phyloP scores from a whole-genome alignment of 2,329 filamentous ascomycete genomes.

The Xylariaceae sp. region DNA sequence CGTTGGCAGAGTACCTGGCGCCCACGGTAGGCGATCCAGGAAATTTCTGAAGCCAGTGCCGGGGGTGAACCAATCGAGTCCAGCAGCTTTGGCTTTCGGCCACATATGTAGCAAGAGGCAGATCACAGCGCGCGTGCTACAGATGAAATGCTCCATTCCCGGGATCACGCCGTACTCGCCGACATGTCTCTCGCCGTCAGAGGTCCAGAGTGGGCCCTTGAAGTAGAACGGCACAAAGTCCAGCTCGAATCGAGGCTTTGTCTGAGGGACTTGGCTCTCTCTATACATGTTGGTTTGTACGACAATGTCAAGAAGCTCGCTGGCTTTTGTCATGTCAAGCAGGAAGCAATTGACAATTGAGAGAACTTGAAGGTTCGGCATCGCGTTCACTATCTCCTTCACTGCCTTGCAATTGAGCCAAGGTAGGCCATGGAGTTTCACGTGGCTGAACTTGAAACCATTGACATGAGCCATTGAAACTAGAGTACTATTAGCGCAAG shows the following conservation, averaged over 20 bases:
- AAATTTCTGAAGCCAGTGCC: slow-evolving; percentile 26
- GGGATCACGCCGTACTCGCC: slow-evolving; percentile 24
- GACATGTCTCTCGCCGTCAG: slow-evolving; percentile 10
- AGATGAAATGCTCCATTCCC: slow-evolving; percentile 15
- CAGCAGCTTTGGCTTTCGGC: slow-evolving; percentile 9
- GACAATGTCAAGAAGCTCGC: slow-evolving; percentile 18
- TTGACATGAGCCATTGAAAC: slow-evolving; percentile 11
- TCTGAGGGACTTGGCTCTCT: neutral
- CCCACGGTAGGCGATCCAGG: slow-evolving; percentile 25
- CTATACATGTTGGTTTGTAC: slow-evolving; percentile 11
- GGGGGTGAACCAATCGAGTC: slow-evolving; percentile 22
- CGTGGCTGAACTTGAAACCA: slow-evolving; percentile 16
- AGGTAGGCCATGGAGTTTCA: slow-evolving; percentile 25
- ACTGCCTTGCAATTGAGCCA: slow-evolving; percentile 22
- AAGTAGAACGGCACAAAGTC: slow-evolving; percentile 24
- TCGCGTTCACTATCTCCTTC: slow-evolving; percentile 13
- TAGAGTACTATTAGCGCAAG: slow-evolving; percentile 10
- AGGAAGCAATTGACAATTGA: slow-evolving; percentile 30
- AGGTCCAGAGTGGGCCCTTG: slow-evolving; percentile 13
- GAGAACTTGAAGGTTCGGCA: slow-evolving; percentile 21
- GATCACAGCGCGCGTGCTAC: slow-evolving; percentile 14
- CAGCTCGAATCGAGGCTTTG: neutral
- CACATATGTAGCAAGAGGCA: slow-evolving; percentile 16
- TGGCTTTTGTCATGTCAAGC: slow-evolving; percentile 23
- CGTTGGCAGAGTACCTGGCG: slow-evolving; percentile 8